Conservation (phyloP, 345 rosid genomes). For the Lepidium sativum region DNA sequence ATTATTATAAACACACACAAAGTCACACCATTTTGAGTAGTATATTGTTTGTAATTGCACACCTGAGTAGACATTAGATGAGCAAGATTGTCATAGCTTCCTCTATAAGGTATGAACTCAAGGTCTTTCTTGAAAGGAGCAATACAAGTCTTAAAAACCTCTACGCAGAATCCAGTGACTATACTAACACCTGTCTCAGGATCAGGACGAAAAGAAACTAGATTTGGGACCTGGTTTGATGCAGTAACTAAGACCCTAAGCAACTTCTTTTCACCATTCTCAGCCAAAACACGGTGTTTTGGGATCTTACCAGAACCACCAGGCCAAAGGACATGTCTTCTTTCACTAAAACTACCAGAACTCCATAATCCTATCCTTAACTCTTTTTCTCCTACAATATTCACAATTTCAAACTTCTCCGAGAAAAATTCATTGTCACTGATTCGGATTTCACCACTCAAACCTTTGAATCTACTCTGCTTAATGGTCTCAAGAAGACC, state of each 20-base stretch:
- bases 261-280: background rate
- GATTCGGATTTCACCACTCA: constrained; percentile 26
- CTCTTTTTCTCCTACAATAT: constrained; percentile 3
- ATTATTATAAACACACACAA: constrained; percentile 1
- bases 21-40: background rate
- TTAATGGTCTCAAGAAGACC: constrained; percentile 8
- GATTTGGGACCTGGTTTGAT: constrained; percentile 6
- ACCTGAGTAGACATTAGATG: constrained; percentile 30
- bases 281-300: background rate
- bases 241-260: constrained; percentile 28
- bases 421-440: constrained; percentile 1
- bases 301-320: constrained; percentile 17
- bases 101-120: constrained; percentile 25
- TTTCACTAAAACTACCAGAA: background rate
- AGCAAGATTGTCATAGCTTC: constrained; percentile 25
- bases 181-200: background rate
- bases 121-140: constrained; percentile 17
- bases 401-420: constrained; percentile 22
- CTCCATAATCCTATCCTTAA: constrained; percentile 27
- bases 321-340: constrained; percentile 12
- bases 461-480: constrained; percentile 12
- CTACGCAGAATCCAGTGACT: constrained; percentile 31
- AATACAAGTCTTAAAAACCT: constrained; percentile 31
- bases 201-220: constrained; percentile 13
- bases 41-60: background rate